Percentiles rank a stretch among this genome's conserved stretches.
Evolutionary conservation across 2,329 filamentous ascomycete genomes (phyloP).

Genomic region (Dothideomycetes sp.): DNA sequence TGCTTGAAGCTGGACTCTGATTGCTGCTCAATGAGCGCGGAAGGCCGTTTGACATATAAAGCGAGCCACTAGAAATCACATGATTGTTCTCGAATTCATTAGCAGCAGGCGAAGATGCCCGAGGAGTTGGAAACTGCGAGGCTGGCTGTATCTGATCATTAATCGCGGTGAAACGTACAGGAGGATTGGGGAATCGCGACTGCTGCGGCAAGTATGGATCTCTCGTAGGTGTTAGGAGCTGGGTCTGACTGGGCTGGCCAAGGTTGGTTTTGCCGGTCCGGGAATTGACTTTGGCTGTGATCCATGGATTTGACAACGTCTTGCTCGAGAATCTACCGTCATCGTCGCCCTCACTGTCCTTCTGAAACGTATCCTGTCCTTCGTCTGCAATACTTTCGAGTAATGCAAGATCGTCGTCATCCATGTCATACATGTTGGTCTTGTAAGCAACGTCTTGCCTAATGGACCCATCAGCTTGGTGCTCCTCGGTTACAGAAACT

Average conservation of each 20-base stretch:
- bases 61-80: neutral
- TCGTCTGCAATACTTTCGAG: slow-evolving; percentile 7
- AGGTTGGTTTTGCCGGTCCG: slow-evolving; percentile 13
- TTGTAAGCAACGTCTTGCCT: slow-evolving; percentile 6
- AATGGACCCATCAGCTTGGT: neutral
- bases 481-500: neutral
- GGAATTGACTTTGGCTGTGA: slow-evolving; percentile 36
- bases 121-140: slow-evolving; percentile 18
- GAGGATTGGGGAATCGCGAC: slow-evolving; percentile 3
- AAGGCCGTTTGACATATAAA: slow-evolving; percentile 2
- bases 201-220: neutral
- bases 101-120: slow-evolving; percentile 18
- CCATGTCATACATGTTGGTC: slow-evolving; percentile 25
- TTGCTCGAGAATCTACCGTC: slow-evolving; percentile 21
- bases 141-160: neutral
- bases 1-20: neutral
- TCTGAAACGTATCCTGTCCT: slow-evolving; percentile 6
- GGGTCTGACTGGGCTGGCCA: neutral
- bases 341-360: slow-evolving; percentile 19
- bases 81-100: slow-evolving; percentile 1
- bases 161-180: slow-evolving; percentile 1
- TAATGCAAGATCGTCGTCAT: slow-evolving; percentile 22
- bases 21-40: neutral
- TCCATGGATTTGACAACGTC: slow-evolving; percentile 37
- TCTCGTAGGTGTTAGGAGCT: slow-evolving; percentile 8